phyloP scores from a whole-genome alignment of 2,329 filamentous ascomycete species.

The Aspergillus neotritici region DNA sequence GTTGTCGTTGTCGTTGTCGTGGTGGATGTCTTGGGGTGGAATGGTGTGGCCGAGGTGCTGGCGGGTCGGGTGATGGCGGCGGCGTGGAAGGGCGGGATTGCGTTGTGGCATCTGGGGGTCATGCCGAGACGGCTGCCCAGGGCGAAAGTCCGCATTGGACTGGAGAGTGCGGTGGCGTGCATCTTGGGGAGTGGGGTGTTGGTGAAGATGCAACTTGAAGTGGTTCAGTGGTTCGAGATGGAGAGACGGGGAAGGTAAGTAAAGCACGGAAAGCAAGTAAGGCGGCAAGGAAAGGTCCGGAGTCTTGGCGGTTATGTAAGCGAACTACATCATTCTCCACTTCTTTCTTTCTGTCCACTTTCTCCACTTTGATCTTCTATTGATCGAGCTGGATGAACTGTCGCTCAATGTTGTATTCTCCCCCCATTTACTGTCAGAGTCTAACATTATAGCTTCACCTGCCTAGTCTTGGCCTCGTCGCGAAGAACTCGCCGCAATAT shows the following conservation, averaged over 20 bases:
- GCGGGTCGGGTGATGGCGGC: slow-evolving; percentile 18
- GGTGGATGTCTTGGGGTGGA: slow-evolving; percentile 6
- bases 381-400: background rate
- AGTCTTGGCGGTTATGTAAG: background rate
- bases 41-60: slow-evolving; percentile 18
- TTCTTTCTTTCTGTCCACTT: background rate
- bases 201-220: slow-evolving; percentile 12
- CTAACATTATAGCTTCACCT: slow-evolving; percentile 8
- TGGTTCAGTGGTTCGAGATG: slow-evolving; percentile 3
- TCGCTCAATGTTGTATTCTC: background rate
- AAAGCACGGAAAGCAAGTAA: no score
- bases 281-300: background rate
- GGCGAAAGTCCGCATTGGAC: slow-evolving; percentile 31
- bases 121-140: slow-evolving; percentile 24
- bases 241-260: background rate
- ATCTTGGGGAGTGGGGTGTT: slow-evolving; percentile 15
- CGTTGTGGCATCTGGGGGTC: slow-evolving; percentile 5
- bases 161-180: slow-evolving; percentile 23
- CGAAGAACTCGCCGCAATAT: slow-evolving; percentile 11
- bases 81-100: slow-evolving; percentile 19
- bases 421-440: background rate
- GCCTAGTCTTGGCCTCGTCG: slow-evolving; percentile 5
- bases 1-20: slow-evolving; percentile 9
- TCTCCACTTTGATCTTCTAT: background rate
- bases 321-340: background rate